Percentiles rank a stretch among this genome's conserved stretches.
Evolutionary conservation across 225 moss, liverwort and hornwort genomes (phyloP).

Genomic region (Bryoerythrophyllum caledonicum): DNA sequence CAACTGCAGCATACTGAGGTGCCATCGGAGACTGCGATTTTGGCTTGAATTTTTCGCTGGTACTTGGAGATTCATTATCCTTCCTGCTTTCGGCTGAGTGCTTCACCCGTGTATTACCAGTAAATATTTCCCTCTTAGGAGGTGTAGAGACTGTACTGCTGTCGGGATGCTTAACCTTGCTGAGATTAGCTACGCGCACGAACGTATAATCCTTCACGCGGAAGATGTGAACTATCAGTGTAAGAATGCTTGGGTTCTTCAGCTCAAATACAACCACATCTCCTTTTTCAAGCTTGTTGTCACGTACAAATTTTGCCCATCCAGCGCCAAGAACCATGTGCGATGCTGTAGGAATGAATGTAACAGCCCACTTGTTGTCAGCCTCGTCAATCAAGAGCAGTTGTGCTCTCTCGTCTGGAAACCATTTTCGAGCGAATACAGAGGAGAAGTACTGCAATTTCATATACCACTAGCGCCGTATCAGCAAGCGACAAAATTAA

Average conservation of each 20-base stretch:
- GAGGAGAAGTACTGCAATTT: slow-evolving; percentile 55
- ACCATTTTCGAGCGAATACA: slow-evolving; percentile 59
- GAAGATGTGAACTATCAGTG: slow-evolving; percentile 52
- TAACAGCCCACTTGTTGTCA: slow-evolving; percentile 52
- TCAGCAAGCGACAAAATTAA: slow-evolving; percentile 19
- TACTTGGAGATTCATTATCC: slow-evolving; percentile 19
- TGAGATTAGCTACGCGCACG: slow-evolving; percentile 31
- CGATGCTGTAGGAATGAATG: slow-evolving; percentile 50
- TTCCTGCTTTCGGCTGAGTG: slow-evolving; percentile 18
- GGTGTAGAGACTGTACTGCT: slow-evolving; percentile 31
- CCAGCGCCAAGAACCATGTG: slow-evolving; percentile 62
- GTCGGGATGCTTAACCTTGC: slow-evolving; percentile 31
- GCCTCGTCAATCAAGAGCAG: slow-evolving; percentile 44
- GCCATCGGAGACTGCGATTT: slow-evolving; percentile 38
- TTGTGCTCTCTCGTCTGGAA: slow-evolving; percentile 53
- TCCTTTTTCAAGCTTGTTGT: slow-evolving; percentile 51
- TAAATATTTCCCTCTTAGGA: slow-evolving; percentile 27
- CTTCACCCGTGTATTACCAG: slow-evolving; percentile 21
- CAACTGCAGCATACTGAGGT: slow-evolving; percentile 52
- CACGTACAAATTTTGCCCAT: slow-evolving; percentile 55
- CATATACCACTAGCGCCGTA: slow-evolving; percentile 20
- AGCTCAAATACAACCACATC: slow-evolving; percentile 64
- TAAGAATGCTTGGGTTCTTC: slow-evolving; percentile 37
- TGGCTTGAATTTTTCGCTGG: slow-evolving; percentile 22
- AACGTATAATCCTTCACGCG: slow-evolving; percentile 55